Conservation (phyloP, 2,329 filamentous ascomycete species). For the Amesomyces nigricolor region DNA sequence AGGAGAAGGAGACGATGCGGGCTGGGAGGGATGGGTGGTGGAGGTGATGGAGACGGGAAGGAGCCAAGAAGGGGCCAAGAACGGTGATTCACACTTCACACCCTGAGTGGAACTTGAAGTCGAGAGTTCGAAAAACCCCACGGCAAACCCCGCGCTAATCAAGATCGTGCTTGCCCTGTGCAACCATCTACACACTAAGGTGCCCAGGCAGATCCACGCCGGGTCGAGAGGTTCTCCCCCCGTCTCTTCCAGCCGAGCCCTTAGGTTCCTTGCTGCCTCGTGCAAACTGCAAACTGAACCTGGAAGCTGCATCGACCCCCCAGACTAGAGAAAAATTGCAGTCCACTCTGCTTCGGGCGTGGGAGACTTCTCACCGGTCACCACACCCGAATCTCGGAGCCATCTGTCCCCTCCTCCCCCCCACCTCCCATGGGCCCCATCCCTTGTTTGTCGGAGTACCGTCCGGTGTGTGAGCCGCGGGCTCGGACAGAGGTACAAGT, state of each 20-base stretch:
- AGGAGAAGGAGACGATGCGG: background rate
- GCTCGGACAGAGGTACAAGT: background rate
- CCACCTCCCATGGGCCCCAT: background rate
- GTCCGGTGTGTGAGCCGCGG: background rate
- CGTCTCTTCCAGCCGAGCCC: too few species aligned
- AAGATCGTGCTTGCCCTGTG: constrained; percentile 20
- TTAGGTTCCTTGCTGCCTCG: background rate
- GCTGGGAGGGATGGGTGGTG: background rate
- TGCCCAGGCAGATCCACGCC: background rate
- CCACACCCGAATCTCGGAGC: constrained; percentile 5
- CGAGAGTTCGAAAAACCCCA: constrained; percentile 16
- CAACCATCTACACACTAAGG: background rate
- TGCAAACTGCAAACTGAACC: background rate
- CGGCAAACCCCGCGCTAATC: constrained; percentile 23
- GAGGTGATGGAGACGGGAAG: background rate
- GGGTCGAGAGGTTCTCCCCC: too few species aligned
- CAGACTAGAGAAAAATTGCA: background rate
- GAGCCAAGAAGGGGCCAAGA: background rate
- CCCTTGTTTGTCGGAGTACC: constrained; percentile 9
- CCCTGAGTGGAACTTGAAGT: too few species aligned
- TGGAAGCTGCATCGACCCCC: background rate
- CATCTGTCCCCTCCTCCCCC: background rate
- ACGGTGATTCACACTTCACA: too few species aligned
- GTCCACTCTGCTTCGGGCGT: background rate
- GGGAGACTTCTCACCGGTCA: background rate